A percentile compares a stretch with the other conserved stretches of the same genome.
phyloP scores from a whole-genome alignment of 345 rosid genomes.

The Corchorus olitorius region DNA sequence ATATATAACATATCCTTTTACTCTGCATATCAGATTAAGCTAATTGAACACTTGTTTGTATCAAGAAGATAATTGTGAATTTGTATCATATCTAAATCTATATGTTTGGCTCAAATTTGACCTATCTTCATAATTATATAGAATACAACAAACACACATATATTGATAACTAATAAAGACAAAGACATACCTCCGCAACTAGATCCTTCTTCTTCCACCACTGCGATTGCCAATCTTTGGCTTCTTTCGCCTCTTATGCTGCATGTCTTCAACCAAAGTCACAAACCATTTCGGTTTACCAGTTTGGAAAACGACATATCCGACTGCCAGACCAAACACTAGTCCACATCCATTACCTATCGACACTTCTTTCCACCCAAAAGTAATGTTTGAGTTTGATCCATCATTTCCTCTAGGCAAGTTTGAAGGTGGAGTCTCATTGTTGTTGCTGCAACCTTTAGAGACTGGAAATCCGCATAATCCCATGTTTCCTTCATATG shows the following conservation, averaged over 20 bases:
- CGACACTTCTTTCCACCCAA: constrained; percentile 17
- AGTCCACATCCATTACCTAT: constrained; percentile 11
- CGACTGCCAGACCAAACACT: neutral
- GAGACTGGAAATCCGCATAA: constrained; percentile 27
- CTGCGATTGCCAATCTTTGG: neutral
- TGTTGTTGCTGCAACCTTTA: neutral
- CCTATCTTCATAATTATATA: no score
- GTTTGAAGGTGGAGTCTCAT: neutral
- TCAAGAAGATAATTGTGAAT: neutral
- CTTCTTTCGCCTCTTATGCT: neutral
- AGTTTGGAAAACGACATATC: constrained; percentile 18
- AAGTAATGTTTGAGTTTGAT: neutral
- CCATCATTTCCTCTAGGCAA: neutral
- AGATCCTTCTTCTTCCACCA: neutral
- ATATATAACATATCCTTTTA: neutral
- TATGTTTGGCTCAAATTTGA: no score
- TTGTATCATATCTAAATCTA: no score
- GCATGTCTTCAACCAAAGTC: neutral
- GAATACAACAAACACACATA: no score
- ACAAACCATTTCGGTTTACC: neutral
- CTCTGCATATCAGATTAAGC: no score
- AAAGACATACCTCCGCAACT: neutral
- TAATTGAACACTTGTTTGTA: neutral
- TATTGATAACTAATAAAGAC: no score
- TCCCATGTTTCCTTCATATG: constrained; percentile 21